phyloP scores from a whole-genome alignment of 1,139 yeast species.

The Candida dubliniensis region DNA sequence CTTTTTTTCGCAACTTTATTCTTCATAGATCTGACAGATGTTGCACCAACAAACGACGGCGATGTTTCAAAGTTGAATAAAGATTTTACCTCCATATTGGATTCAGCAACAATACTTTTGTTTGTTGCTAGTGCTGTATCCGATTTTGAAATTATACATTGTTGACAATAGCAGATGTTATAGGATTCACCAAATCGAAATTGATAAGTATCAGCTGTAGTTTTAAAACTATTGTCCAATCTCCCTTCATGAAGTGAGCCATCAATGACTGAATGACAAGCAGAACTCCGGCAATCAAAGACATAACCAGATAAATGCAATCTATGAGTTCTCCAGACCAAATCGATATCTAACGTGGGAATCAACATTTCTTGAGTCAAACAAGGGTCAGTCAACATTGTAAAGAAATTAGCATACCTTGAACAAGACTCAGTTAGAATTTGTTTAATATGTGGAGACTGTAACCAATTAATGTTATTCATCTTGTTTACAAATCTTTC shows the following conservation, averaged over 20 bases:
- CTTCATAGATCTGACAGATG: too few relatives aligned
- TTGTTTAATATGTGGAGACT: constrained; percentile 20
- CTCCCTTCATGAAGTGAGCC: constrained; percentile 16
- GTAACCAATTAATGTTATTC: constrained; percentile 31
- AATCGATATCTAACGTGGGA: constrained; percentile 42
- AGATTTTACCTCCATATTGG: not conserved
- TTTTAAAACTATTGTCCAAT: constrained; percentile 14
- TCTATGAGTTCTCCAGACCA: constrained; percentile 44
- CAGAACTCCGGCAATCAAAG: constrained; percentile 17
- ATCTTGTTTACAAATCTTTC: constrained; percentile 31
- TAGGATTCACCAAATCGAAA: constrained; percentile 1
- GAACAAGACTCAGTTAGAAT: constrained; percentile 22
- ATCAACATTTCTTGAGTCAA: constrained; percentile 19
- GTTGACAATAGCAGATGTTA: constrained; percentile 3
- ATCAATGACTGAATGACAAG: constrained; percentile 15
- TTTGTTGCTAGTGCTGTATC: not conserved
- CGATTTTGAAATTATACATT: constrained; percentile 1
- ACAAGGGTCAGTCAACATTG: constrained; percentile 16
- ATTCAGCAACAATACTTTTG: too few relatives aligned
- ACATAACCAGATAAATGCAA: constrained; percentile 27
- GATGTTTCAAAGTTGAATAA: not conserved
- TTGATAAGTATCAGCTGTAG: constrained; percentile 12
- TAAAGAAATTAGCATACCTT: constrained; percentile 29
- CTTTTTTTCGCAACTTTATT: too few relatives aligned
- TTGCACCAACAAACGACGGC: too few relatives aligned